These are phyloP conservation scores for Tricholoma flavovirens DNA, from an alignment of 768 basidiomycete species.

Conservation along the genomic window DNA sequence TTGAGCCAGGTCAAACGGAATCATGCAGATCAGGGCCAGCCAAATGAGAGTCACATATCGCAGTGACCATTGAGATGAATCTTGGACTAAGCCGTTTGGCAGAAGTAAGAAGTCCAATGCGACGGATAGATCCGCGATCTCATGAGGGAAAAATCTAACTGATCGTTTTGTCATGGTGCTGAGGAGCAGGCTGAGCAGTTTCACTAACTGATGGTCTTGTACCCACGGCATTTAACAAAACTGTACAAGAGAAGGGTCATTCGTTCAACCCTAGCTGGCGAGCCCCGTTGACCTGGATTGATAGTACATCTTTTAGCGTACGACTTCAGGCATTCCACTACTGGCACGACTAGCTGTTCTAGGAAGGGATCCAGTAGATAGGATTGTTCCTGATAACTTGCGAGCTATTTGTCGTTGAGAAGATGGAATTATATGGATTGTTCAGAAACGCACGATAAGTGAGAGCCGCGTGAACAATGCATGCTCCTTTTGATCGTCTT, in stretches of 20 bases:
- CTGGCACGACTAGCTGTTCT: slow-evolving; percentile 71
- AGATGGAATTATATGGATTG: not conserved
- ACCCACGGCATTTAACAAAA: slow-evolving; percentile 83
- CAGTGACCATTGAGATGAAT: slow-evolving; percentile 61
- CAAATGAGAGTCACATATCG: slow-evolving; percentile 84
- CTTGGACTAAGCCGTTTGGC: slow-evolving; percentile 36
- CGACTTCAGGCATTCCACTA: slow-evolving; percentile 56
- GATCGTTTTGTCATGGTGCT: slow-evolving; percentile 13
- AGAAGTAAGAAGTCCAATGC: slow-evolving; percentile 60
- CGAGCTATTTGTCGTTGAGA: slow-evolving; percentile 48
- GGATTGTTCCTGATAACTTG: slow-evolving; percentile 88
- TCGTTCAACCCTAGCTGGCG: slow-evolving; percentile 38
- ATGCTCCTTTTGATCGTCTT: slow-evolving; percentile 39
- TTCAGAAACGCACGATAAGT: slow-evolving; percentile 41
- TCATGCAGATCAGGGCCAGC: slow-evolving; percentile 91
- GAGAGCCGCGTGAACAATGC: slow-evolving; percentile 36
- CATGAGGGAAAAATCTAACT: slow-evolving; percentile 95
- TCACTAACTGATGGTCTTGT: slow-evolving; percentile 83
- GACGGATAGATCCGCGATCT: slow-evolving; percentile 74
- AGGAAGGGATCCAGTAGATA: slow-evolving; percentile 89
- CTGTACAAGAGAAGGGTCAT: slow-evolving; percentile 64
- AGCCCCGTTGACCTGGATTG: slow-evolving; percentile 24
- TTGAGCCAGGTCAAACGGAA: slow-evolving; percentile 87
- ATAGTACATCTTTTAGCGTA: slow-evolving; percentile 40
- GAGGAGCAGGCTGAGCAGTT: slow-evolving; percentile 1